These are phyloP conservation scores for Aspergillus wentii DNA, from an alignment of 495 filamentous ascomycete species.

Conservation along the genomic window DNA sequence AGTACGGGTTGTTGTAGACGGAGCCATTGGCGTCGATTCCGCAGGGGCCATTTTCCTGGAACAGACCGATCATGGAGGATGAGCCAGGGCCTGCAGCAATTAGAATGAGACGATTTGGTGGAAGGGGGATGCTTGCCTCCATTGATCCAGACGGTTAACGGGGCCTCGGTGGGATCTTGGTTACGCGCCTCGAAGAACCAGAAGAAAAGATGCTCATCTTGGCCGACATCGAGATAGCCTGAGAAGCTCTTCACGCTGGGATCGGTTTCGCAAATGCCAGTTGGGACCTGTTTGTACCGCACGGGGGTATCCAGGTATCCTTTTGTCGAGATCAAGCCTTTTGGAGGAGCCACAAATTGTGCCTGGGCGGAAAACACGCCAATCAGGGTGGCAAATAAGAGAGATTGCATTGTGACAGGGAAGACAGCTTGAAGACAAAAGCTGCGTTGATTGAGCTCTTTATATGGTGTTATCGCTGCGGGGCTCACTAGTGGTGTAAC, in stretches of 20 bases:
- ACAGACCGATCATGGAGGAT: conserved; percentile 50
- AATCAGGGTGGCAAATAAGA: conserved; percentile 7
- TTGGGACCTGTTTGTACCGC: conserved; percentile 57
- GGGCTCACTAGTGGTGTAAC: too few species aligned
- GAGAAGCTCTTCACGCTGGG: conserved; percentile 61
- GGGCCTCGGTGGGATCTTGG: conserved; percentile 47
- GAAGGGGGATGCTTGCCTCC: conserved; percentile 22
- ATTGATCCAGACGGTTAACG: conserved; percentile 61
- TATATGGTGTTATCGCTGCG: too few species aligned
- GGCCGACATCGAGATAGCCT: conserved; percentile 60
- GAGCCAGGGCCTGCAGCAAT: conserved; percentile 54
- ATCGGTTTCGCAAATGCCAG: conserved; percentile 61
- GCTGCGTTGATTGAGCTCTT: too few species aligned
- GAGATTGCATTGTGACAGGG: conserved; percentile 9
- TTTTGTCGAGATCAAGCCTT: conserved; percentile 43
- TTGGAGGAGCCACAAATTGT: conserved; percentile 58
- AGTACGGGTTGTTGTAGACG: conserved; percentile 24
- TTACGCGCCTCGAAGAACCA: conserved; percentile 62
- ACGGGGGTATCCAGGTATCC: conserved; percentile 49
- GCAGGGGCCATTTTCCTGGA: conserved; percentile 53
- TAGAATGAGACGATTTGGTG: neutral
- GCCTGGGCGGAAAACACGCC: conserved; percentile 19
- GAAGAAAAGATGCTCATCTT: conserved; percentile 61
- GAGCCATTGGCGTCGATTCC: neutral
- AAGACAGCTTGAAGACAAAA: too few species aligned